phyloP scores from a whole-genome alignment of 768 basidiomycete species.

The Mycena metata region DNA sequence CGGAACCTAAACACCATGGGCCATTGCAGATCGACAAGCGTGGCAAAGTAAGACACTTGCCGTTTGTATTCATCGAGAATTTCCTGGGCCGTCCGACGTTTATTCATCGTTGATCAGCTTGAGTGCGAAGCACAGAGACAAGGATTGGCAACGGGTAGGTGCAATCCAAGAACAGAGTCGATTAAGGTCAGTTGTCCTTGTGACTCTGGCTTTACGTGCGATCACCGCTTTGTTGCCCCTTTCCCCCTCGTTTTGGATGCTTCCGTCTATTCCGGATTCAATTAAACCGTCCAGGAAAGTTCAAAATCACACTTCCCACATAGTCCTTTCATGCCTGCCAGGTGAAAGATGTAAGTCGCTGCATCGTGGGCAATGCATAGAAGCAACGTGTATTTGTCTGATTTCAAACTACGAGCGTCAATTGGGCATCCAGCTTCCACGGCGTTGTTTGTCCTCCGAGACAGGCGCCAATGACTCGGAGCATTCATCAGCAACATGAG shows the following conservation, averaged over 20 bases:
- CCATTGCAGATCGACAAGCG: too few relatives aligned
- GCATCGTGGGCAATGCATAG: background rate
- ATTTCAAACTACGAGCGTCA: too few relatives aligned
- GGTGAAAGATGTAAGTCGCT: conserved; percentile 1
- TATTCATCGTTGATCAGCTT: too few relatives aligned
- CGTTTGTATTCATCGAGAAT: too few relatives aligned
- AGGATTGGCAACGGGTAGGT: too few relatives aligned
- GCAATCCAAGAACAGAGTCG: background rate
- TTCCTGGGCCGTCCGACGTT: too few relatives aligned
- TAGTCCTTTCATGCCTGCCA: conserved; percentile 1
- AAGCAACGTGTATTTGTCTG: background rate
- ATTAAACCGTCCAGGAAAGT: conserved; percentile 1
- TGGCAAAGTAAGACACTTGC: too few relatives aligned
- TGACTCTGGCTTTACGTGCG: conserved; percentile 3
- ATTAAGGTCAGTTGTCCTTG: conserved; percentile 8
- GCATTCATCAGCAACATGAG: conserved; percentile 6
- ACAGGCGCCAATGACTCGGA: too few relatives aligned
- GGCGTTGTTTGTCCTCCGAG: too few relatives aligned
- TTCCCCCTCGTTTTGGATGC: background rate
- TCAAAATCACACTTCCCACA: conserved; percentile 2
- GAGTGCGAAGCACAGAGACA: too few relatives aligned
- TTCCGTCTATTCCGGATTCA: conserved; percentile 4
- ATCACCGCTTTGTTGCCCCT: conserved; percentile 1
- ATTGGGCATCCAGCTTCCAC: too few relatives aligned
- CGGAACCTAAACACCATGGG: too few relatives aligned